These are phyloP conservation scores for Amaranthus palmeri DNA, from an alignment of 148 eudicot species.

Conservation along the genomic window DNA sequence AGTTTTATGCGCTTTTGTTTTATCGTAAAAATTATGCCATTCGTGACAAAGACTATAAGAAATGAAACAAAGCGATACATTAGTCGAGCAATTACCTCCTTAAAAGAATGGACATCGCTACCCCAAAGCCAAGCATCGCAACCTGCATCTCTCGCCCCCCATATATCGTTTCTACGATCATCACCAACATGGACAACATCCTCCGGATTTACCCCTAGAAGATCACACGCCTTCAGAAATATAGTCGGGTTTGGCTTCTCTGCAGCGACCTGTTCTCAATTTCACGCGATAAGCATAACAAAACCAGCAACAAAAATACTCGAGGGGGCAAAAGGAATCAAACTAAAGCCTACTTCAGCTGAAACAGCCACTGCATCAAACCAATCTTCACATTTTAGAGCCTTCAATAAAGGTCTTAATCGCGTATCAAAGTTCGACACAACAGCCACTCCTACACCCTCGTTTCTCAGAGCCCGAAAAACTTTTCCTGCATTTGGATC, in stretches of 20 bases:
- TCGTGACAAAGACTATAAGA: not conserved
- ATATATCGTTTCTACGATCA: conserved; percentile 92
- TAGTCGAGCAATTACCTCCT: conserved; percentile 52
- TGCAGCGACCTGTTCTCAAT: conserved; percentile 67
- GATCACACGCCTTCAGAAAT: conserved; percentile 88
- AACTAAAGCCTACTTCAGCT: conserved; percentile 62
- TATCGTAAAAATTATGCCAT: not conserved
- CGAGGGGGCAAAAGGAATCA: not conserved
- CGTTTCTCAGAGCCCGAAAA: conserved; percentile 62
- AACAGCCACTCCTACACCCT: conserved; percentile 83
- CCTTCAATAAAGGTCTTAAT: conserved; percentile 70
- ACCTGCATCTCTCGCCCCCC: conserved; percentile 99
- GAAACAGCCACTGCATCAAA: conserved; percentile 99
- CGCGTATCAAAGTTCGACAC: conserved; percentile 95
- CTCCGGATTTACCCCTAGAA: conserved; percentile 77
- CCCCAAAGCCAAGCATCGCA: conserved; percentile 99
- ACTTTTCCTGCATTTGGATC: conserved; percentile 91
- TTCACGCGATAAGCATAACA: not conserved
- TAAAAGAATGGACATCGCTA: conserved; percentile 83
- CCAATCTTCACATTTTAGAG: conserved; percentile 93
- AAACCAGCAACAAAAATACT: not conserved
- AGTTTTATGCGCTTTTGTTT: not conserved
- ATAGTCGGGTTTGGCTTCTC: conserved; percentile 98
- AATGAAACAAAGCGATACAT: not conserved
- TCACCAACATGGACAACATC: conserved; percentile 98